These are phyloP conservation scores for Annulohypoxylon bovei DNA, from an alignment of 495 filamentous ascomycete genomes.

Conservation along the genomic window DNA sequence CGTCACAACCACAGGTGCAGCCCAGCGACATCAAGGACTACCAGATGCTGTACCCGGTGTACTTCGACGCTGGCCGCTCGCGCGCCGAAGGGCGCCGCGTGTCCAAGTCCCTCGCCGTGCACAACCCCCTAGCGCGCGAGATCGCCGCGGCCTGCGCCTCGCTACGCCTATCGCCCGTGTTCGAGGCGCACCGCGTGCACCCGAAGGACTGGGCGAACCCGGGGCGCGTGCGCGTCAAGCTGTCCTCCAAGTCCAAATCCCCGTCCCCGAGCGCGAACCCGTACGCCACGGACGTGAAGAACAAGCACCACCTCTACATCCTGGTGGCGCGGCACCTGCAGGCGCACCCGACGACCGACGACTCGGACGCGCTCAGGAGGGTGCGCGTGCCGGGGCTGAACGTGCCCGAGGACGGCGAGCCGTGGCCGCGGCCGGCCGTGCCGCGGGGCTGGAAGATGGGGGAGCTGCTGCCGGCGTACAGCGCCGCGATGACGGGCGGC, in stretches of 20 bases:
- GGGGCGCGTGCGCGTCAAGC: slow-evolving; percentile 80
- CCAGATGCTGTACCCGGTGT: slow-evolving; percentile 92
- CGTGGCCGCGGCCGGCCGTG: slow-evolving; percentile 74
- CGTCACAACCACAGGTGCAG: slow-evolving; percentile 49
- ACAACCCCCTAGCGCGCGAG: slow-evolving; percentile 87
- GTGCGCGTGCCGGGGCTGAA: slow-evolving; percentile 68
- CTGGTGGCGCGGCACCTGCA: slow-evolving; percentile 78
- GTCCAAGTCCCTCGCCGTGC: slow-evolving; percentile 71
- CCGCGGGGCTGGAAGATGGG: slow-evolving; percentile 94
- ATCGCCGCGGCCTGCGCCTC: slow-evolving; percentile 84
- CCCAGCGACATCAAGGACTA: slow-evolving; percentile 66
- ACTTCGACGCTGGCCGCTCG: slow-evolving; percentile 83
- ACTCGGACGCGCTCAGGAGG: slow-evolving; percentile 71
- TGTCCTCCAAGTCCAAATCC: slow-evolving; percentile 48
- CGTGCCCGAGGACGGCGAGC: slow-evolving; percentile 65
- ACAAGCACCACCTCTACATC: slow-evolving; percentile 89
- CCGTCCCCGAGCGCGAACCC: neutral
- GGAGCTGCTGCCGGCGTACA: slow-evolving; percentile 83
- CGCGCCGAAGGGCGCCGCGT: slow-evolving; percentile 85
- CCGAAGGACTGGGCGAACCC: slow-evolving; percentile 98
- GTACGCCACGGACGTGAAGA: slow-evolving; percentile 64
- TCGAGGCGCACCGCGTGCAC: slow-evolving; percentile 92
- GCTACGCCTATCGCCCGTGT: slow-evolving; percentile 77
- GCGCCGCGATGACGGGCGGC: slow-evolving; percentile 87
- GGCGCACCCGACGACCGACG: slow-evolving; percentile 75